These are phyloP conservation scores for Syzygium grande DNA, from an alignment of 345 rosid genomes.

Conservation along the genomic window DNA sequence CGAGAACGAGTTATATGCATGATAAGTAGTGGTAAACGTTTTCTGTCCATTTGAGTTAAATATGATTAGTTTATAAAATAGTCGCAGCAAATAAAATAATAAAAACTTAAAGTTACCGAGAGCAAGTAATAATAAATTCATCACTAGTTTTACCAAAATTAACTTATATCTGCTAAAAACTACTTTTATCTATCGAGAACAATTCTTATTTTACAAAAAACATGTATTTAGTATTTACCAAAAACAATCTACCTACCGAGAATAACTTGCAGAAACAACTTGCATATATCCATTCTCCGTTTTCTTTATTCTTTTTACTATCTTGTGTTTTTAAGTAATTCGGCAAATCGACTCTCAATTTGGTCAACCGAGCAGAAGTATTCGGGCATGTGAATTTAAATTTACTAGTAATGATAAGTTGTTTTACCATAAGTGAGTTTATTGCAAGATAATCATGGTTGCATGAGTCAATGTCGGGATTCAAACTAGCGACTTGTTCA, in stretches of 20 bases:
- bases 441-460: neutral
- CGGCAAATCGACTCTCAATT: too few species aligned
- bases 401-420: neutral
- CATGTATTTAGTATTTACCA: too few species aligned
- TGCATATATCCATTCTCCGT: neutral
- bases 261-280: neutral
- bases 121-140: neutral
- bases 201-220: neutral
- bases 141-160: neutral
- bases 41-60: neutral
- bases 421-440: neutral
- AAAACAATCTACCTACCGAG: neutral
- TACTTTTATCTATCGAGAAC: neutral
- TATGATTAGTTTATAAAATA: too few species aligned
- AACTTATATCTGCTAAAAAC: neutral
- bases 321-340: too few species aligned
- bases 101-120: too few species aligned
- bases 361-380: neutral
- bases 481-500: neutral
- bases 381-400: too few species aligned
- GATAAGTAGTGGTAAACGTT: neutral
- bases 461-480: neutral
- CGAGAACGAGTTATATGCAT: neutral
- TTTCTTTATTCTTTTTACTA: too few species aligned
- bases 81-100: neutral